A percentile compares a stretch with the other conserved stretches of the same genome.
These are phyloP conservation scores for Cladosporium sp. DNA, from an alignment of 2,329 filamentous ascomycete species.

Conservation along the genomic window DNA sequence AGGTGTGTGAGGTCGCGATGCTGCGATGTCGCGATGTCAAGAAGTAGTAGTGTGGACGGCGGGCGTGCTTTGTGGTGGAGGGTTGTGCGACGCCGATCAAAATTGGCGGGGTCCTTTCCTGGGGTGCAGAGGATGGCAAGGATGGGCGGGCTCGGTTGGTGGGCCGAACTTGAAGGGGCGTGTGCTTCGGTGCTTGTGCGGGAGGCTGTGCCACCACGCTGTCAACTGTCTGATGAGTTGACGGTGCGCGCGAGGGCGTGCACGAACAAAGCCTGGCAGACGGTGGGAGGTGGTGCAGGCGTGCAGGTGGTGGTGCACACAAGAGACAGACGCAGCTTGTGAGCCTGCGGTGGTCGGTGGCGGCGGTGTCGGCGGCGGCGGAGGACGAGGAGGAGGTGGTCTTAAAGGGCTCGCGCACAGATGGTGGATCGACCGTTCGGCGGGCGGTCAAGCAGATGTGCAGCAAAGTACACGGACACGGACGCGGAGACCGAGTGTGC, in stretches of 20 bases:
- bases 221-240: slow-evolving; percentile 15
- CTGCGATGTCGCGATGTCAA: background rate
- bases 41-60: background rate
- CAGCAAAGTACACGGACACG: slow-evolving; percentile 11
- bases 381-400: background rate
- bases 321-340: background rate
- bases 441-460: slow-evolving; percentile 7
- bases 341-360: background rate
- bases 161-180: slow-evolving; percentile 2
- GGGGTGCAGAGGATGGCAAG: slow-evolving; percentile 4
- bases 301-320: background rate
- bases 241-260: background rate
- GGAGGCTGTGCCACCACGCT: slow-evolving; percentile 13
- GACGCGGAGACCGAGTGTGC: too few relatives aligned
- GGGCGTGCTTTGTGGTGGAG: slow-evolving; percentile 14
- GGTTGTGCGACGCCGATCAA: slow-evolving; percentile 19
- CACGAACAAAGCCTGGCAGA: slow-evolving; percentile 14
- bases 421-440: background rate
- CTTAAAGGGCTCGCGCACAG: background rate
- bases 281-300: background rate
- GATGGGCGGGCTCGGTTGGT: slow-evolving; percentile 1
- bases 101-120: slow-evolving; percentile 8
- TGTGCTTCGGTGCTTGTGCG: background rate
- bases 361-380: background rate
- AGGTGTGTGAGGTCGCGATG: slow-evolving; percentile 2